Evolutionary conservation across 306 rosid genomes (phyloP).

Genomic region (Hippophae rhamnoides): DNA sequence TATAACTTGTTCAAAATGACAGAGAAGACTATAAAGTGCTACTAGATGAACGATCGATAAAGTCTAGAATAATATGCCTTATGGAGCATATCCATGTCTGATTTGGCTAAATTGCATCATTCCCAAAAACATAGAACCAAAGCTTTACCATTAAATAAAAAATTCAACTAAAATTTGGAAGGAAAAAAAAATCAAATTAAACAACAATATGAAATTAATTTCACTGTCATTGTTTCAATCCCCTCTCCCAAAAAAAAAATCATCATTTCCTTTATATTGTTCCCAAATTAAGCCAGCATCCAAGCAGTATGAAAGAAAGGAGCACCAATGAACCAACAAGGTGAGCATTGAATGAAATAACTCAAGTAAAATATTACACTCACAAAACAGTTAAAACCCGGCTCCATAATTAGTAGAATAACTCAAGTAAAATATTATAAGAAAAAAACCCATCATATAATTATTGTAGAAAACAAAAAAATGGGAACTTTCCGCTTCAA

Average conservation of each 20-base stretch:
- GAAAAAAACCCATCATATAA: not conserved
- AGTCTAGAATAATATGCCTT: constrained; percentile 21
- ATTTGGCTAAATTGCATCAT: constrained; percentile 79
- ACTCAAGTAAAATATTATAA: not conserved
- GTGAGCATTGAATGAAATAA: no score
- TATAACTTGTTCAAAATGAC: constrained; percentile 17
- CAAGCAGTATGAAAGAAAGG: no score
- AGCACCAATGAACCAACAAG: no score
- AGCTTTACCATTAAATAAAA: not conserved
- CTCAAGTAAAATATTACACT: no score
- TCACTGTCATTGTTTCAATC: constrained; percentile 16
- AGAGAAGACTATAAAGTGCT: constrained; percentile 6
- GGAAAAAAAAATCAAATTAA: not conserved
- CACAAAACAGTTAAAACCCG: no score
- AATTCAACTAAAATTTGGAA: no score
- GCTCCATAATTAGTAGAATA: no score
- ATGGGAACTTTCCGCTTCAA: not conserved
- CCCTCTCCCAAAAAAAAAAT: no score
- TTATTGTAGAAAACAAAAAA: no score
- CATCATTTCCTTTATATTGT: no score
- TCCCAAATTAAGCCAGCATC: no score
- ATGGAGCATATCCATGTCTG: constrained; percentile 54
- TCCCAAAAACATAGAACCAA: constrained; percentile 10
- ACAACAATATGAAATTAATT: not conserved
- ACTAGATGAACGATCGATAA: not conserved